These are phyloP conservation scores for Boechera stricta DNA, from an alignment of 345 rosid genomes.

Conservation along the genomic window DNA sequence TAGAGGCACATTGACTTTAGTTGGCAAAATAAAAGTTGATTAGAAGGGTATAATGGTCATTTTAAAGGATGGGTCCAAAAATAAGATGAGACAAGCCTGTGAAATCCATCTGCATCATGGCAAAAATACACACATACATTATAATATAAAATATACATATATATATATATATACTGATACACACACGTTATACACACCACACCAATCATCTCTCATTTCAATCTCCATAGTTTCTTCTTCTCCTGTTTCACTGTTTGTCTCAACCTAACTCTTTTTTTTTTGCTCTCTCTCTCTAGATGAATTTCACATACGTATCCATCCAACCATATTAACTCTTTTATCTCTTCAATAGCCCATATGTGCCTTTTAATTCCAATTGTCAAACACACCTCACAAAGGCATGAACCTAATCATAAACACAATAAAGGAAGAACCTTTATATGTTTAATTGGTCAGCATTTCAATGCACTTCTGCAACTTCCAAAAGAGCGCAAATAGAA, in stretches of 20 bases:
- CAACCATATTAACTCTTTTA: background rate
- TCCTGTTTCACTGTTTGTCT: constrained; percentile 29
- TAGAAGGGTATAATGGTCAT: constrained; percentile 22
- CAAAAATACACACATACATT: background rate
- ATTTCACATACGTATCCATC: constrained; percentile 15
- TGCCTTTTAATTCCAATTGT: constrained; percentile 41
- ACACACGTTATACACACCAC: constrained; percentile 2
- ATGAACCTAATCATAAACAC: constrained; percentile 36
- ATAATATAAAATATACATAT: background rate
- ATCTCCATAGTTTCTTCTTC: constrained; percentile 33
- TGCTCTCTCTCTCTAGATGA: background rate
- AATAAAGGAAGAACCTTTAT: constrained; percentile 31
- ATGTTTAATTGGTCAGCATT: constrained; percentile 43
- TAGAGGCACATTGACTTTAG: too few species aligned
- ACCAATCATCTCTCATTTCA: constrained; percentile 17
- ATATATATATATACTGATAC: background rate
- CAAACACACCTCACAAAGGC: constrained; percentile 63
- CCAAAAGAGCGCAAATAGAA: constrained; percentile 52
- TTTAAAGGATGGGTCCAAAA: background rate
- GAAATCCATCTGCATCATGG: constrained; percentile 8
- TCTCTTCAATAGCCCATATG: constrained; percentile 16
- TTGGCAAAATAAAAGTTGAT: background rate
- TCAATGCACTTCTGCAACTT: constrained; percentile 78
- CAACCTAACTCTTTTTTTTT: constrained; percentile 1
- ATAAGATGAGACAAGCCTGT: background rate